Conservation (phyloP, 208 protist genomes). For the Trypanosoma boissoni region DNA sequence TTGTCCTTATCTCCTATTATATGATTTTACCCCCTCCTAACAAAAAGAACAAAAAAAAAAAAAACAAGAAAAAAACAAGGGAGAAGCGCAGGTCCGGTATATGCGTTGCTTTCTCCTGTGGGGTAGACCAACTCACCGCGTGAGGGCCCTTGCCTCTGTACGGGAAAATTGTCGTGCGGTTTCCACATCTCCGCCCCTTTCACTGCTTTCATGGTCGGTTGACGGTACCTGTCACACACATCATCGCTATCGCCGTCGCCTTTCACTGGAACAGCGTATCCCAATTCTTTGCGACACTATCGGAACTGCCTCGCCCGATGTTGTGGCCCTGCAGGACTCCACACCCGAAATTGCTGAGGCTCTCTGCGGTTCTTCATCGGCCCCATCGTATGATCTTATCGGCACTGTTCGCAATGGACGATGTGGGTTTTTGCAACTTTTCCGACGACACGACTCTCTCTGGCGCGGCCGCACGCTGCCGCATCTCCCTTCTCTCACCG, state of each 20-base stretch:
- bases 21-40: too few species aligned
- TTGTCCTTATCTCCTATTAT: not conserved
- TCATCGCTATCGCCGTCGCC: slow-evolving; percentile 50
- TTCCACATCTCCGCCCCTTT: slow-evolving; percentile 47
- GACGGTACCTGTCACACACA: slow-evolving; percentile 51
- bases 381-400: slow-evolving; percentile 44
- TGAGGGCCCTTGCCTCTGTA: not conserved
- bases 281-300: slow-evolving; percentile 53
- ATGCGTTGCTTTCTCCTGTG: not conserved
- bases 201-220: slow-evolving; percentile 74
- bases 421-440: slow-evolving; percentile 69
- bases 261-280: slow-evolving; percentile 43
- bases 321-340: slow-evolving; percentile 83
- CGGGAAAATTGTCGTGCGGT: not conserved
- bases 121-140: not conserved
- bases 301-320: slow-evolving; percentile 35
- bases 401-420: slow-evolving; percentile 63
- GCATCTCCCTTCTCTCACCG: slow-evolving; percentile 42
- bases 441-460: slow-evolving; percentile 33
- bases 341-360: slow-evolving; percentile 41
- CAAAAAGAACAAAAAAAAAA: too few species aligned
- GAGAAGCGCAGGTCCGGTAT: too few species aligned
- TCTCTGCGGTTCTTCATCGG: slow-evolving; percentile 17
- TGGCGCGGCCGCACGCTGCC: slow-evolving; percentile 51
- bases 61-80: too few species aligned